These are phyloP conservation scores for Dictyostelium intermedium DNA, from an alignment of 78 protist genomes.

Conservation along the genomic window DNA sequence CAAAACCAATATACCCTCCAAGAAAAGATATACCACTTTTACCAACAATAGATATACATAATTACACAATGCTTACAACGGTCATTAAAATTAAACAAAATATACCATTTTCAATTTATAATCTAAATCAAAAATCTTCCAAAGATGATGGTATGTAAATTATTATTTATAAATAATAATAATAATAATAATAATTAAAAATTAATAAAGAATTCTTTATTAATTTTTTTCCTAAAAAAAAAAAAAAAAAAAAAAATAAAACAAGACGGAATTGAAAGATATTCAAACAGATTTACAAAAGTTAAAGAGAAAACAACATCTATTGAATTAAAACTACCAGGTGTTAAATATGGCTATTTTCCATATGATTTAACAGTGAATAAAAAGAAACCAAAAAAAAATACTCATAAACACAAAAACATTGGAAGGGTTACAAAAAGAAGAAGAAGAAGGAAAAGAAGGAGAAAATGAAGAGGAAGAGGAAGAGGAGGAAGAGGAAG, in stretches of 20 bases:
- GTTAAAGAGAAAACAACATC: neutral
- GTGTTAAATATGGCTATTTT: neutral
- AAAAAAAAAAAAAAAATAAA: too few relatives aligned
- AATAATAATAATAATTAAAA: too few relatives aligned
- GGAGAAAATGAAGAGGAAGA: neutral
- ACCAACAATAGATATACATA: constrained; percentile 9
- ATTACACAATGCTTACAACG: neutral
- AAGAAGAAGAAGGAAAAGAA: neutral
- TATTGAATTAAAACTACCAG: neutral
- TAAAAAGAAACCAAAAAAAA: constrained; percentile 11
- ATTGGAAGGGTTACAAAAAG: constrained; percentile 4
- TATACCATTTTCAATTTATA: constrained; percentile 11
- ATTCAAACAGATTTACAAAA: neutral
- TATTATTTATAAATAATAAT: neutral
- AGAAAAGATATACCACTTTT: constrained; percentile 12
- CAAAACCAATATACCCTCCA: neutral
- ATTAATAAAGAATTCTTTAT: too few relatives aligned
- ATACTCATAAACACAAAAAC: neutral
- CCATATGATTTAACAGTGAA: constrained; percentile 1
- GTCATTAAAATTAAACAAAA: neutral
- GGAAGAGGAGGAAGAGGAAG: constrained; percentile 13
- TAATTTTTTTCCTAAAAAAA: too few relatives aligned
- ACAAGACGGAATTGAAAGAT: constrained; percentile 20
- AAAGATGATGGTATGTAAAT: neutral
- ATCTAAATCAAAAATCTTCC: neutral